Evolutionary conservation across 2,329 filamentous ascomycete species (phyloP).

Genomic region (Macrophomina tecta): DNA sequence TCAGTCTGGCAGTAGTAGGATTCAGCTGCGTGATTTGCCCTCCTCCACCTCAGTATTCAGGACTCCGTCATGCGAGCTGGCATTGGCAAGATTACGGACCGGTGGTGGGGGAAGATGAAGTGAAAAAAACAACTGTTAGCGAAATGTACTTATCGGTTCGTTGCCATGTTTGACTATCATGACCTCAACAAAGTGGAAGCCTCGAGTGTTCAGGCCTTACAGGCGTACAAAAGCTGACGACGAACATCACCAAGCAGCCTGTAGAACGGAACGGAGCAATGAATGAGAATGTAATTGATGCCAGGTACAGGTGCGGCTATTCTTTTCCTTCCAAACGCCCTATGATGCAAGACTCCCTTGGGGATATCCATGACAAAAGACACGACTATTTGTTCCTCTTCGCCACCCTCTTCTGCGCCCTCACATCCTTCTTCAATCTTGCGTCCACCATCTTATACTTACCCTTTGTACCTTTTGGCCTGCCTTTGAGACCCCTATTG

Average conservation of each 20-base stretch:
- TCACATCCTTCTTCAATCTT: constrained; percentile 93
- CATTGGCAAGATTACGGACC: constrained; percentile 30
- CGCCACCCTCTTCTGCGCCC: constrained; percentile 79
- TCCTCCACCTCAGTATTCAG: constrained; percentile 70
- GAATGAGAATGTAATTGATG: background rate
- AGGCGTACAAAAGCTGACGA: too few relatives aligned
- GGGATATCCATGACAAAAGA: background rate
- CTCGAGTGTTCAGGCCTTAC: too few relatives aligned
- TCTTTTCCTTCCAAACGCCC: constrained; percentile 11
- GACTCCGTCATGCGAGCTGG: constrained; percentile 56
- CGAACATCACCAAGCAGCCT: background rate
- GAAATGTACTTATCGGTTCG: too few relatives aligned
- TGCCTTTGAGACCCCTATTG: constrained; percentile 84
- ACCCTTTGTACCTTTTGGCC: constrained; percentile 91
- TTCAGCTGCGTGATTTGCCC: constrained; percentile 54
- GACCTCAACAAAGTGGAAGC: too few relatives aligned
- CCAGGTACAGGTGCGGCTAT: background rate
- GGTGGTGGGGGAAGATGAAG: background rate
- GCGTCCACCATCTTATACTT: constrained; percentile 97
- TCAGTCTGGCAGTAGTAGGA: constrained; percentile 1
- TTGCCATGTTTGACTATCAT: too few relatives aligned
- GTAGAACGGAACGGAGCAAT: background rate
- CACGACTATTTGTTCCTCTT: constrained; percentile 66
- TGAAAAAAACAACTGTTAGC: background rate
- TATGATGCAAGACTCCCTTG: background rate